phyloP scores from a whole-genome alignment of 2,329 filamentous ascomycete genomes.

The Hypoxylon sp. region DNA sequence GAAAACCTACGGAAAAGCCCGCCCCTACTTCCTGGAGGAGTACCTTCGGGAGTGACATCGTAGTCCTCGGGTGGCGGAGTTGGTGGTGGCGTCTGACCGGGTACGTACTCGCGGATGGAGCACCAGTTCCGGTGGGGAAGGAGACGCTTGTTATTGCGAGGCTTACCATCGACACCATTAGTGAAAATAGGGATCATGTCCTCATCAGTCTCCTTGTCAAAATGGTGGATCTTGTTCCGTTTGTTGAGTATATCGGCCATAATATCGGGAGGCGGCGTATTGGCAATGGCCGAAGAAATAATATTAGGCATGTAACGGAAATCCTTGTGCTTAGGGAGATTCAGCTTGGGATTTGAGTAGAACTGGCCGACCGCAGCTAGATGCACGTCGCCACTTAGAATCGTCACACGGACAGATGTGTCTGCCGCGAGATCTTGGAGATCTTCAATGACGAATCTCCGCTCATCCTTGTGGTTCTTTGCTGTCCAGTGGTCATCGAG shows the following conservation, averaged over 20 bases:
- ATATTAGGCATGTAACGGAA: slow-evolving; percentile 98
- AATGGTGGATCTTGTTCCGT: slow-evolving; percentile 85
- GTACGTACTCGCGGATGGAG: slow-evolving; percentile 86
- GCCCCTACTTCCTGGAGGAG: slow-evolving; percentile 55
- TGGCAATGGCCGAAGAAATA: slow-evolving; percentile 93
- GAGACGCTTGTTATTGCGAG: slow-evolving; percentile 90
- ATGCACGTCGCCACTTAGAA: slow-evolving; percentile 95
- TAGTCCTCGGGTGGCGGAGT: slow-evolving; percentile 72
- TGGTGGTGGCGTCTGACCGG: slow-evolving; percentile 80
- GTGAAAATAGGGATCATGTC: slow-evolving; percentile 95
- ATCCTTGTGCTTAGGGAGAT: slow-evolving; percentile 87
- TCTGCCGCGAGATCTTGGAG: slow-evolving; percentile 93
- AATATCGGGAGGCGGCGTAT: slow-evolving; percentile 88
- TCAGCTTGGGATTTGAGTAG: slow-evolving; percentile 88
- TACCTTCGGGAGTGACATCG: slow-evolving; percentile 58
- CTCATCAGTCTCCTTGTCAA: slow-evolving; percentile 86
- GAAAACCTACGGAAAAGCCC: slow-evolving; percentile 63
- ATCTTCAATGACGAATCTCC: slow-evolving; percentile 88
- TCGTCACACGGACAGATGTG: slow-evolving; percentile 91
- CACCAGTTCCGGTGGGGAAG: slow-evolving; percentile 96
- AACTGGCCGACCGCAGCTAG: slow-evolving; percentile 94
- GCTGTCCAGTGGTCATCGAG: slow-evolving; percentile 98
- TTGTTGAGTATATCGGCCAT: slow-evolving; percentile 94
- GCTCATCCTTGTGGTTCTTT: slow-evolving; percentile 92
- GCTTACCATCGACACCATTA: slow-evolving; percentile 89